Percentiles rank a stretch among this genome's conserved stretches.
phyloP scores from a whole-genome alignment of 2,329 filamentous ascomycete genomes.

The Phaeosphaeria sp. region DNA sequence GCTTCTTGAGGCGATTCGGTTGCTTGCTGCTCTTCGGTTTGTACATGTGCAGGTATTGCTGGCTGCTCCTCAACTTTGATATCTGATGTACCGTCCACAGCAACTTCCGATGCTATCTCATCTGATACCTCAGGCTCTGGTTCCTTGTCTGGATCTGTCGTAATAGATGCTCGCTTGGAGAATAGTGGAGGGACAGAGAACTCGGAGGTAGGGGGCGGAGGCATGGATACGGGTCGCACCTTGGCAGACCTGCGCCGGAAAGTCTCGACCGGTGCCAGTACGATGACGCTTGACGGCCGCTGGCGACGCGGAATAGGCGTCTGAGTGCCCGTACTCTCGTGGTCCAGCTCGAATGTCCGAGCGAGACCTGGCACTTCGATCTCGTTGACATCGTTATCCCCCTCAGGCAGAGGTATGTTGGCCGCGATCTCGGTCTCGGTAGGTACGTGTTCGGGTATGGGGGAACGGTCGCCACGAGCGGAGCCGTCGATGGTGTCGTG shows the following conservation, averaged over 20 bases:
- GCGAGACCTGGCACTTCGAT: constrained; percentile 79
- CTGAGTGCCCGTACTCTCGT: constrained; percentile 29
- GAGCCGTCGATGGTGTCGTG: constrained; percentile 36
- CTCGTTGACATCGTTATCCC: constrained; percentile 73
- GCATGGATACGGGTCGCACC: constrained; percentile 41
- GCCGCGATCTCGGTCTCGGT: constrained; percentile 59
- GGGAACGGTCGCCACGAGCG: constrained; percentile 23
- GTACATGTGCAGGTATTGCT: constrained; percentile 12
- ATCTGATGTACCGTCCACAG: constrained; percentile 21
- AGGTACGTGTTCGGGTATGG: constrained; percentile 51
- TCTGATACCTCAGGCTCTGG: neutral
- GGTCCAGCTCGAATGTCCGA: constrained; percentile 66
- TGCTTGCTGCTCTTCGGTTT: neutral
- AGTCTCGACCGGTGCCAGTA: constrained; percentile 29
- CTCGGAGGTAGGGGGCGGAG: constrained; percentile 24
- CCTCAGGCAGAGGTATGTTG: constrained; percentile 71
- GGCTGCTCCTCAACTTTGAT: constrained; percentile 30
- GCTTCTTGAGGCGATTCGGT: constrained; percentile 16
- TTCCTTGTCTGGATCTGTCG: neutral
- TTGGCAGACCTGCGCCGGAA: constrained; percentile 24
- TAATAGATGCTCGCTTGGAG: neutral
- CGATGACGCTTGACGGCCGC: constrained; percentile 39
- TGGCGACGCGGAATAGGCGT: constrained; percentile 32
- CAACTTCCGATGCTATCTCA: neutral
- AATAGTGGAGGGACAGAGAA: constrained; percentile 23